These are phyloP conservation scores for Pestalotiopsis sp. DNA, from an alignment of 2,329 filamentous ascomycete genomes.

Conservation along the genomic window DNA sequence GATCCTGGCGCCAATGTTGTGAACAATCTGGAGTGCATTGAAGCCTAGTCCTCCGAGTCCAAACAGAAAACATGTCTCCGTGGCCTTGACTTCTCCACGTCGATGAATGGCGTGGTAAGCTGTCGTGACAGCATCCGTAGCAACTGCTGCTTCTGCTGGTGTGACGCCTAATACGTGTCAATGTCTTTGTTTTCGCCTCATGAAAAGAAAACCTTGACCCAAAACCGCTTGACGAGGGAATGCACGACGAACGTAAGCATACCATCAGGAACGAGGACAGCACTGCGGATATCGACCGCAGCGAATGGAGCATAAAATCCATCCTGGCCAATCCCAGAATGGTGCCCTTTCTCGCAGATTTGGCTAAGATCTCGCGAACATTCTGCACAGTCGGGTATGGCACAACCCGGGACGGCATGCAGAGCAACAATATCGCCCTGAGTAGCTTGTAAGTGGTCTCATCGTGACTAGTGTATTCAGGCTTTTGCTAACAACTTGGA, in stretches of 20 bases:
- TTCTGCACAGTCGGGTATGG: constrained; percentile 33
- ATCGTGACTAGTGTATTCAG: background rate
- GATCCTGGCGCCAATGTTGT: constrained; percentile 47
- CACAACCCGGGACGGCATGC: constrained; percentile 35
- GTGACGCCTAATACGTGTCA: constrained; percentile 19
- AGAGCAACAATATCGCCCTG: constrained; percentile 33
- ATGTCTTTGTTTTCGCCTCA: background rate
- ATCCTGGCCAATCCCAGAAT: constrained; percentile 46
- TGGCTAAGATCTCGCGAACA: constrained; percentile 41
- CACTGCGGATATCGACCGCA: constrained; percentile 26
- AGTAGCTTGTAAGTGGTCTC: background rate
- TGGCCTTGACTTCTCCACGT: constrained; percentile 34
- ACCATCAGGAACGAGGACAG: constrained; percentile 24
- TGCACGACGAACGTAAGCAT: background rate
- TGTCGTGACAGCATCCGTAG: constrained; percentile 43
- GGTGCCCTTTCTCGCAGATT: constrained; percentile 37
- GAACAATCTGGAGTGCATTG: constrained; percentile 43
- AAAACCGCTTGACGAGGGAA: background rate
- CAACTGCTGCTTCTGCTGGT: constrained; percentile 36
- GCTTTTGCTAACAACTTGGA: background rate
- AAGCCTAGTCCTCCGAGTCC: constrained; percentile 43
- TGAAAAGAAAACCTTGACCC: background rate
- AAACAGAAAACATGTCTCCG: constrained; percentile 41
- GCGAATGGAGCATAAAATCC: constrained; percentile 45
- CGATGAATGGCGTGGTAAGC: constrained; percentile 41